Base-by-base conservation (phyloP, 2,329 filamentous ascomycete species). In the Purpureocillium lavendulum region DNA sequence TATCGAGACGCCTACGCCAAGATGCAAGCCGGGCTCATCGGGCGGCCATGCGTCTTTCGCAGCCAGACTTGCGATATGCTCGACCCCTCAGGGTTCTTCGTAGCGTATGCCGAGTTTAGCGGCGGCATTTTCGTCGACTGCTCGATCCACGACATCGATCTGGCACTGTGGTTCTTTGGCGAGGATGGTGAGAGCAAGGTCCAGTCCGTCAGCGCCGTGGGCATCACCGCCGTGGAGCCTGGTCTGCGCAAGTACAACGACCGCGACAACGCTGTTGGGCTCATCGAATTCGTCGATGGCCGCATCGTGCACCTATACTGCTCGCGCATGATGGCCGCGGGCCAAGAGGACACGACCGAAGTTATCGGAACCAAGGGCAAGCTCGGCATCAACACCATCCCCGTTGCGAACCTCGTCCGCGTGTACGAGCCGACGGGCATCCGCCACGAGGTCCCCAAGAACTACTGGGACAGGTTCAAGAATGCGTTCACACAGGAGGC, bases 71-170 rank as follows among this genome's bases (percentile, higher is more conserved):
- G 77, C 58, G 79, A 84, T 59, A 80, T 77, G 54, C 69, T 75
- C 41, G 77, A 82, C 43, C 74, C 77, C 0, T 69, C 67, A 0
- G 79, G 79, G 34, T 84, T 82, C 65, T 84, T 82, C 55, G 77
- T 84, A 35, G 66, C 70, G 16, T 84, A 83, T 55, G 76, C 80
- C 6, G 64, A 77, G 44, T 78, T 73, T 59, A 73, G 66, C 2
- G 79, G 80, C 33, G 79, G 79, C n/a, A 81, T 83, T 53, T 84
- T 84, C 48, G 80, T 84, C 36, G 80, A 84, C 62, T 80, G 75
- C 61, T 75, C 73, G 36, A 75, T 84, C 53, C 80, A 84, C 61
- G 79, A 84, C 52, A 83, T 84, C 8, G 53, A 56, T 36, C 39
- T 57, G 10, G 53, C 54, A 0, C 35, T 56, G 26, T 57, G 53